Evolutionary conservation across 208 protist species (phyloP).

Genomic region (Trypanosoma boissoni): DNA sequence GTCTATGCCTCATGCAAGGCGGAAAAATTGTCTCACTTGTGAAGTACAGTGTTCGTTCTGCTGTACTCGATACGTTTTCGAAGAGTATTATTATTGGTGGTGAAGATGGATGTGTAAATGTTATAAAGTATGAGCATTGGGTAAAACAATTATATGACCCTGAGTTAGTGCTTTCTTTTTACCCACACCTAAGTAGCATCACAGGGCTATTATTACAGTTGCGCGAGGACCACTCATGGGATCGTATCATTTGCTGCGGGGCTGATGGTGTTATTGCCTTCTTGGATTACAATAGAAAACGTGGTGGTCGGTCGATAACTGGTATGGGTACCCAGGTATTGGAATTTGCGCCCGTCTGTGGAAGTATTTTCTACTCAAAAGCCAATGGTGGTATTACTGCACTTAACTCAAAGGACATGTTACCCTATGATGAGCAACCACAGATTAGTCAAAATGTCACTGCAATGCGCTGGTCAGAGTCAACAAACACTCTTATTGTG

Average conservation of each 20-base stretch:
- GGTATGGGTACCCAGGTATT: conserved; percentile 9
- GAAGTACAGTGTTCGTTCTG: conserved; percentile 20
- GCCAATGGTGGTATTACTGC: conserved; percentile 1
- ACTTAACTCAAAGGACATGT: conserved; percentile 1
- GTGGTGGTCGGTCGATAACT: conserved; percentile 6
- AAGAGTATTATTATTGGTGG: conserved; percentile 60
- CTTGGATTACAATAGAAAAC: conserved; percentile 30
- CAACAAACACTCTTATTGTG: conserved; percentile 8
- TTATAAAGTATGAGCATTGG: conserved; percentile 68
- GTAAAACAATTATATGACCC: conserved; percentile 22
- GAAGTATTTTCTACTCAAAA: conserved; percentile 11
- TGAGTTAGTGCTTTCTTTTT: conserved; percentile 22
- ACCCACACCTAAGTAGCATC: conserved; percentile 36
- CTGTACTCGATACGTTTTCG: conserved; percentile 44
- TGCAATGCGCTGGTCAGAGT: conserved; percentile 15
- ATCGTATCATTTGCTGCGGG: conserved; percentile 38
- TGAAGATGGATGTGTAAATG: conserved; percentile 43
- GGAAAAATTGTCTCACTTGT: conserved; percentile 27
- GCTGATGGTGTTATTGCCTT: conserved; percentile 40
- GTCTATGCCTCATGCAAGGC: conserved; percentile 34
- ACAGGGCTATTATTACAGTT: conserved; percentile 57
- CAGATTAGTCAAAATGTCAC: conserved; percentile 6
- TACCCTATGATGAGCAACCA: conserved; percentile 7
- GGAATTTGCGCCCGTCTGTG: background rate
- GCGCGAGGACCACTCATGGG: conserved; percentile 39